phyloP scores from a whole-genome alignment of 2,329 filamentous ascomycete species.

The Talaromyces sp. region DNA sequence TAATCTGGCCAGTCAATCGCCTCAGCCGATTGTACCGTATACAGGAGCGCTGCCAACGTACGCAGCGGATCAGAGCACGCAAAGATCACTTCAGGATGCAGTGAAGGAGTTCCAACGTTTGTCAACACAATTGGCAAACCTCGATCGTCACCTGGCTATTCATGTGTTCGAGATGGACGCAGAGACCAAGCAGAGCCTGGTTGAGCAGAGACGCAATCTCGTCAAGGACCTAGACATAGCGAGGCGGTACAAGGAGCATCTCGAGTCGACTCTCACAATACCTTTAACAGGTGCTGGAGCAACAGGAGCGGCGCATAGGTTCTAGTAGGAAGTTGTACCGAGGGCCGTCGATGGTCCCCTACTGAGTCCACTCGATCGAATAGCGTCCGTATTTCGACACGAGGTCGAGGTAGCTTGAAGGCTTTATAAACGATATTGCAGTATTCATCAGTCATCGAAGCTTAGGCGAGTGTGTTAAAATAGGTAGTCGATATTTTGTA shows the following conservation, averaged over 20 bases:
- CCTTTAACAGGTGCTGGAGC: background rate
- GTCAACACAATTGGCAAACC: slow-evolving; percentile 31
- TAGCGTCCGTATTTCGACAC: background rate
- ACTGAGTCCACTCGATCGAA: background rate
- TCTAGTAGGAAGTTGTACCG: background rate
- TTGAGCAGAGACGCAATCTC: slow-evolving; percentile 36
- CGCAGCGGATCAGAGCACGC: slow-evolving; percentile 20
- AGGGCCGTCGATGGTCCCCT: background rate
- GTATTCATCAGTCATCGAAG: background rate
- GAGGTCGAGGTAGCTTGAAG: background rate
- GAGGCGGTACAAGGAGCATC: slow-evolving; percentile 36
- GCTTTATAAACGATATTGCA: background rate
- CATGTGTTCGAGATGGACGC: slow-evolving; percentile 37
- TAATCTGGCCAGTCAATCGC: background rate
- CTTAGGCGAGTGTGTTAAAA: background rate
- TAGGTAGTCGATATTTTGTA: slow-evolving; percentile 5
- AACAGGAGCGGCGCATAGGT: background rate
- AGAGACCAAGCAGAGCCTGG: slow-evolving; percentile 32
- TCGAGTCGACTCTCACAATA: slow-evolving; percentile 26
- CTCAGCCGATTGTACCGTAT: slow-evolving; percentile 13
- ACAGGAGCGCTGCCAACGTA: slow-evolving; percentile 13
- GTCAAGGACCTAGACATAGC: slow-evolving; percentile 37
- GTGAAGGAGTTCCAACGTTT: slow-evolving; percentile 30
- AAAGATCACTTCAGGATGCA: slow-evolving; percentile 30
- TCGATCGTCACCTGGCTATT: slow-evolving; percentile 40